Conservation (phyloP, 805 yeast genomes). For the Yarrowia alimentaria region DNA sequence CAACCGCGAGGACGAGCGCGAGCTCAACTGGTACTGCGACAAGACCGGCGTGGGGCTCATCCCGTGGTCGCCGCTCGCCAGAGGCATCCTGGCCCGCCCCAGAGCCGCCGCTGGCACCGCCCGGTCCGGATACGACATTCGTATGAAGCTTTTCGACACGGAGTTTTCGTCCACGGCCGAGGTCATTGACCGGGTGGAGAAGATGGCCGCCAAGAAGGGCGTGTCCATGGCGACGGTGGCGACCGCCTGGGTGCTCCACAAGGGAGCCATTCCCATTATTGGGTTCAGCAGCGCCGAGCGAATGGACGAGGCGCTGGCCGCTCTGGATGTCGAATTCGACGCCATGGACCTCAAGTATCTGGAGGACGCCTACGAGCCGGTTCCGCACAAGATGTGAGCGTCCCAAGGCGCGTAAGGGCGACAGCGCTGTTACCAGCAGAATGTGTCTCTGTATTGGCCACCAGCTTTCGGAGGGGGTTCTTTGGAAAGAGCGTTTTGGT, state of each 20-base stretch:
- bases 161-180: slow-evolving; percentile 31
- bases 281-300: slow-evolving; percentile 52
- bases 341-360: slow-evolving; percentile 38
- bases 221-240: slow-evolving; percentile 56
- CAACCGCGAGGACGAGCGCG: slow-evolving; percentile 63
- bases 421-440: too few species aligned
- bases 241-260: slow-evolving; percentile 53
- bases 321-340: slow-evolving; percentile 42
- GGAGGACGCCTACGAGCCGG: slow-evolving; percentile 39
- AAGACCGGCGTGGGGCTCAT: slow-evolving; percentile 54
- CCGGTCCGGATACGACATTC: slow-evolving; percentile 3
- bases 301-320: slow-evolving; percentile 52
- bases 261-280: slow-evolving; percentile 57
- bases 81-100: slow-evolving; percentile 57
- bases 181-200: slow-evolving; percentile 54
- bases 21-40: slow-evolving; percentile 55
- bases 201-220: slow-evolving; percentile 48
- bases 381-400: slow-evolving; percentile 19
- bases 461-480: too few species aligned
- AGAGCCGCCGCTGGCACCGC: slow-evolving; percentile 15
- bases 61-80: slow-evolving; percentile 62
- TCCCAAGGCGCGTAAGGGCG: too few species aligned
- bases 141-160: slow-evolving; percentile 22
- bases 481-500: too few species aligned
- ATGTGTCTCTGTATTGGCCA: too few species aligned